Evolutionary conservation across 148 eudicot species (phyloP).

Genomic region (Euryodendron excelsum): DNA sequence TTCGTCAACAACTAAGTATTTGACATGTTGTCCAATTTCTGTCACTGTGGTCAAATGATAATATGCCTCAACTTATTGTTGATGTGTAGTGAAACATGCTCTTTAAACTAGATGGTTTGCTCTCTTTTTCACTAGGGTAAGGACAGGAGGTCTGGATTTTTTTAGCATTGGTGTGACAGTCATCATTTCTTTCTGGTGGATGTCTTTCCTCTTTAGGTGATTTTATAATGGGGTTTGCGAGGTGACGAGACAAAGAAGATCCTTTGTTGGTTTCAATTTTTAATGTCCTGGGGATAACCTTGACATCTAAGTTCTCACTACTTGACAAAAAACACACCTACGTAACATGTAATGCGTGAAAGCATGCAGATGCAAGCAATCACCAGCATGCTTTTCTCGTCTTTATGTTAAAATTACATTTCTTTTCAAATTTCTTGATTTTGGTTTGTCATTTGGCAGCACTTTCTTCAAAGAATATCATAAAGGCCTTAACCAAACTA

Average conservation of each 20-base stretch:
- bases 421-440: slow-evolving; percentile 1
- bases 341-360: not conserved
- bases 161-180: not conserved
- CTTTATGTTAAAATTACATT: not conserved
- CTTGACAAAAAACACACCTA: not conserved
- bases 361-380: slow-evolving; percentile 11
- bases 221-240: not conserved
- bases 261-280: not conserved
- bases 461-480: slow-evolving; percentile 88
- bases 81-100: not conserved
- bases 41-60: not conserved
- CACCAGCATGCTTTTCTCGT: not conserved
- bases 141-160: not conserved
- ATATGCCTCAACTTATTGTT: not conserved
- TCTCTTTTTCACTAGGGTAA: not conserved
- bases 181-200: not conserved
- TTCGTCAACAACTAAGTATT: too few species aligned
- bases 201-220: not conserved
- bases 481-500: slow-evolving; percentile 57
- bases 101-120: not conserved
- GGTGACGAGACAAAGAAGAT: not conserved
- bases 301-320: not conserved
- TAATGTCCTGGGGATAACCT: not conserved
- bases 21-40: not conserved
- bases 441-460: slow-evolving; percentile 42